A percentile compares a stretch with the other conserved stretches of the same genome.
Conservation (phyloP, 495 filamentous ascomycete species). For the Durotheca rogersii region DNA sequence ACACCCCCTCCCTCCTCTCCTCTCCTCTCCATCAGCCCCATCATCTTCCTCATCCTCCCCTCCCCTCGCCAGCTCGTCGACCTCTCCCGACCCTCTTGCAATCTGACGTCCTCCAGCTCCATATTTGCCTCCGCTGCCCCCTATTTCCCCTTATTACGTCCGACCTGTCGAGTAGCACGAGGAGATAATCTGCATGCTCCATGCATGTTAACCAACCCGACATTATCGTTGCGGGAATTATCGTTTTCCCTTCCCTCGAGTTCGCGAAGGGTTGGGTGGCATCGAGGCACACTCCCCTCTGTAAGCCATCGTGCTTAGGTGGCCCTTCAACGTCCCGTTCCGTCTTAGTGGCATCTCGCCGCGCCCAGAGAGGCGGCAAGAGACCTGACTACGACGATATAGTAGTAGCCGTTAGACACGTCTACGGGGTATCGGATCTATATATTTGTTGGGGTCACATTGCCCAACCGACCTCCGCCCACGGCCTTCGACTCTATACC, state of each 20-base stretch:
- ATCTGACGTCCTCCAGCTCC: conserved; percentile 6
- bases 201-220: neutral
- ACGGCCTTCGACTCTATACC: conserved; percentile 8
- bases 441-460: conserved; percentile 7
- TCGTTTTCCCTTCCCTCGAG: neutral
- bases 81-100: conserved; percentile 27
- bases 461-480: conserved; percentile 22
- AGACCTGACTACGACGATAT: neutral
- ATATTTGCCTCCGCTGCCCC: conserved; percentile 16
- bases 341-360: neutral
- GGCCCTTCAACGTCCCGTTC: neutral
- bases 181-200: conserved; percentile 1
- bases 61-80: too few species aligned
- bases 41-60: too few species aligned
- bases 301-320: neutral
- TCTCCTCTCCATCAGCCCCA: too few species aligned
- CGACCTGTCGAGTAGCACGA: conserved; percentile 7
- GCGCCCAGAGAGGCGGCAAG: neutral
- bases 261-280: neutral
- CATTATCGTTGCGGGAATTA: conserved; percentile 21
- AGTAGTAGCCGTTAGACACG: neutral
- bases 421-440: neutral
- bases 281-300: conserved; percentile 10
- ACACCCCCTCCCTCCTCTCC: too few species aligned
- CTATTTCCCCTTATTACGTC: conserved; percentile 5